phyloP scores from a whole-genome alignment of 176 grass and related monocot species.

The Musa itinerans region DNA sequence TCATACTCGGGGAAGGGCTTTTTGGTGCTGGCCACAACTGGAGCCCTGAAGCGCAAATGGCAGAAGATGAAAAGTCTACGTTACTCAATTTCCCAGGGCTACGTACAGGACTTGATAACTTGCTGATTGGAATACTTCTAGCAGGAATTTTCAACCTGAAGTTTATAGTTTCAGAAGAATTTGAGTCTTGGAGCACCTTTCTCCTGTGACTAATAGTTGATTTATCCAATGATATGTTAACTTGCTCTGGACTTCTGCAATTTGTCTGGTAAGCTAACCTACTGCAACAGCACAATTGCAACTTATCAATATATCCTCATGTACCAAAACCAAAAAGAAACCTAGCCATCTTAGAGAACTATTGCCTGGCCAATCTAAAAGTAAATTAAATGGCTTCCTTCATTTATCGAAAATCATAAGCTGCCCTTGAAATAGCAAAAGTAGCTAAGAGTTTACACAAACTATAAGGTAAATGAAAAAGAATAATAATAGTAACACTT shows the following conservation, averaged over 20 bases:
- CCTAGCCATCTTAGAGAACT: neutral
- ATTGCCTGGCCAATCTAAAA: neutral
- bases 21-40: constrained; percentile 43
- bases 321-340: neutral
- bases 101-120: constrained; percentile 20
- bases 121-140: neutral
- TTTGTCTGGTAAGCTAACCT: neutral
- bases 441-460: neutral
- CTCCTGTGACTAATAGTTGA: neutral
- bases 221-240: neutral
- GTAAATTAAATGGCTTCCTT: neutral
- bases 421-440: neutral
- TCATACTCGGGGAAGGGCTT: constrained; percentile 35
- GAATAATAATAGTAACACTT: neutral
- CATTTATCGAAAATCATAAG: neutral
- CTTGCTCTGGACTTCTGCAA: neutral
- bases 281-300: neutral
- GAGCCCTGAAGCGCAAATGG: constrained; percentile 23
- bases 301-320: neutral
- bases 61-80: constrained; percentile 38
- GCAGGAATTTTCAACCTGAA: constrained; percentile 7
- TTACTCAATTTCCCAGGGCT: constrained; percentile 48
- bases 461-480: neutral
- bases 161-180: neutral
- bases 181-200: neutral